A percentile compares a stretch with the other conserved stretches of the same genome.
Evolutionary conservation across 768 basidiomycete species (phyloP).

Genomic region (Mycena indigotica): DNA sequence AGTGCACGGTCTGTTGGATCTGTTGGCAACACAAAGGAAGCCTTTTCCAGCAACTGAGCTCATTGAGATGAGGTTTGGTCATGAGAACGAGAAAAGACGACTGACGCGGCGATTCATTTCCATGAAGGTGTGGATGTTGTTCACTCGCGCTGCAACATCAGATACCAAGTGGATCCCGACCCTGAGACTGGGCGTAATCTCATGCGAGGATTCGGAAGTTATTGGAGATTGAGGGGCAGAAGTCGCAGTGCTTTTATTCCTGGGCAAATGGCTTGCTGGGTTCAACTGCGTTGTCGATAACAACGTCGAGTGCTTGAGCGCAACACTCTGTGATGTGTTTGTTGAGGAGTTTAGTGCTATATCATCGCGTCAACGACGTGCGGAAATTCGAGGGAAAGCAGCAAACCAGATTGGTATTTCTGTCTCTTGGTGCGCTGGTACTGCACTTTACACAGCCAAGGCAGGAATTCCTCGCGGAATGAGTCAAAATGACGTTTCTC

Average conservation of each 20-base stretch:
- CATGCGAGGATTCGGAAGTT: slow-evolving; percentile 38
- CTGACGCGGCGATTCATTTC: slow-evolving; percentile 81
- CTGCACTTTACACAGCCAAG: slow-evolving; percentile 88
- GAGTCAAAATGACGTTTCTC: slow-evolving; percentile 76
- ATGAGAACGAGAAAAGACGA: slow-evolving; percentile 5
- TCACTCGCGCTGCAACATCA: slow-evolving; percentile 69
- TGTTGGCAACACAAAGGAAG: slow-evolving; percentile 55
- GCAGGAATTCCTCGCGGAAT: slow-evolving; percentile 86
- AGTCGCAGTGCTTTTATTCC: slow-evolving; percentile 31
- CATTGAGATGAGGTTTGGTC: not conserved
- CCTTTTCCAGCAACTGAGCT: slow-evolving; percentile 52
- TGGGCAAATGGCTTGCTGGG: slow-evolving; percentile 26
- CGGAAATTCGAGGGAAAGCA: too few relatives aligned
- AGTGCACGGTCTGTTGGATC: slow-evolving; percentile 65
- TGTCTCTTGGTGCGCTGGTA: slow-evolving; percentile 63
- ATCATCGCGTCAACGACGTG: slow-evolving; percentile 5
- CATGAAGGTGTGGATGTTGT: slow-evolving; percentile 74
- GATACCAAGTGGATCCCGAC: slow-evolving; percentile 61
- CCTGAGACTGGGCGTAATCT: slow-evolving; percentile 51
- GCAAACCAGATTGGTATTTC: slow-evolving; percentile 61
- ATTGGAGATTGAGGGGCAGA: slow-evolving; percentile 52
- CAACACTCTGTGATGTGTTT: slow-evolving; percentile 50
- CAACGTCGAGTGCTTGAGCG: slow-evolving; percentile 64
- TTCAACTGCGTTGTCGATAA: slow-evolving; percentile 23
- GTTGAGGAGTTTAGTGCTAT: slow-evolving; percentile 51